These are phyloP conservation scores for Aspergillus homomorphus DNA, from an alignment of 495 filamentous ascomycete species.

Conservation along the genomic window DNA sequence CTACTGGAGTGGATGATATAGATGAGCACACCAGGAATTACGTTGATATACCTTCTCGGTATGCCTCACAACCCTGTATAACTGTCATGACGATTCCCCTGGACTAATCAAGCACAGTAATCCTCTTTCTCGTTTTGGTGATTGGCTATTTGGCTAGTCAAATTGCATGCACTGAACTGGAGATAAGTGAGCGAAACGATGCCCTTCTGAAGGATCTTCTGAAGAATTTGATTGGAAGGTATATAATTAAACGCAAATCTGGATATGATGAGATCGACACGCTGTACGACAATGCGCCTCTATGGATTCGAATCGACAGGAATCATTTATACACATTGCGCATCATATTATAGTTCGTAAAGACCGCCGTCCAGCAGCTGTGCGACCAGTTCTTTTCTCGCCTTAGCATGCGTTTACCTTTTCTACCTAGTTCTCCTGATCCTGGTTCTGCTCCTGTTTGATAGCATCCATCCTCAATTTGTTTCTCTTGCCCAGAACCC, in stretches of 20 bases:
- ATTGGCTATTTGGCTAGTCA: conserved; percentile 21
- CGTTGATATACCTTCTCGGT: conserved; percentile 57
- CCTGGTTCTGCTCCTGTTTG: conserved; percentile 22
- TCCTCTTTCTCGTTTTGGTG: conserved; percentile 23
- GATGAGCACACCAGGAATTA: conserved; percentile 70
- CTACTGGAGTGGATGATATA: conserved; percentile 63
- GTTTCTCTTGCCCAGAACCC: conserved; percentile 63
- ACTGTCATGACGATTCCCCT: neutral
- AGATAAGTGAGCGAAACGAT: too few relatives aligned
- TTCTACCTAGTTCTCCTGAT: conserved; percentile 10
- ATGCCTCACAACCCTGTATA: conserved; percentile 17
- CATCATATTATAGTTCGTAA: neutral
- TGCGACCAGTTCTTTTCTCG: neutral
- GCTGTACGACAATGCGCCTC: neutral
- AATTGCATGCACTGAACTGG: neutral
- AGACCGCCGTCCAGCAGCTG: neutral
- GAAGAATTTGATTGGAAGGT: too few relatives aligned
- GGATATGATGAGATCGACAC: neutral
- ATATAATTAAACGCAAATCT: too few relatives aligned
- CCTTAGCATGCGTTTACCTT: neutral
- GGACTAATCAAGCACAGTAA: conserved; percentile 19
- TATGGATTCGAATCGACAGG: neutral
- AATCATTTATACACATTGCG: neutral
- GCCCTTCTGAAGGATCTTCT: too few relatives aligned
- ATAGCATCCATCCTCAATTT: conserved; percentile 55